Evolutionary conservation across 805 yeast species (phyloP), one percentile per base, ranked within the genome.

Genomic region (Metschnikowia santaceciliae): DNA sequence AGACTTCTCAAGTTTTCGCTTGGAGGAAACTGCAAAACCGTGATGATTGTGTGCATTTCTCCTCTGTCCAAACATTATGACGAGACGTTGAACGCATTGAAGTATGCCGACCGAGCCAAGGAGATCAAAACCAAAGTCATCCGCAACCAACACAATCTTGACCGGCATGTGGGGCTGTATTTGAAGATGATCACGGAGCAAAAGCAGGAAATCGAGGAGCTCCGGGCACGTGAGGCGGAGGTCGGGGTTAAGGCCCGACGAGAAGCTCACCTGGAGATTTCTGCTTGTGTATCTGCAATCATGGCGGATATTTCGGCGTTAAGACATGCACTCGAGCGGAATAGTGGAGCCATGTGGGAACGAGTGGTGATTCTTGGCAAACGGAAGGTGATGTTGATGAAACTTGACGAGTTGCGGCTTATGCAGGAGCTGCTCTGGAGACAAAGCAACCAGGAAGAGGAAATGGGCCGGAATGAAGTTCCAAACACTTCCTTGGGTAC

Each of bases 21-120:
- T 13, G 97, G 97, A 3, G 97, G 97, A 0, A 89, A 90, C 63
- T 92, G 98, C 68, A 86, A 88, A 64, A 92, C 98, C 0, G 91
- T 90, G 4, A 92, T 92, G 98, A 88, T 92, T 57, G 97, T 90
- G 1, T 92, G 98, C 68, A 80, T 92, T 3, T 85, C 95, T 3
- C 97, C 97, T 0, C 86, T 90, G 52, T 80, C 88, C 32, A 77
- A 75, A 41, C 97, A 92, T 66, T 90, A 90, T 65, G 98, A 92
- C 62, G 98, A 92, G 63, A 91, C 98, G 0, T 72, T 88, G 47
- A 92, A 92, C 65, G 89, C 97, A 0, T 76, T 92, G 54, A 88
- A 89, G 64, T 92, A 91, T 66, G 97, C 97, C 0, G 83, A 90
- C 63, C 73, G 97, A 39, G 97, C 97, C 14, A 90, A 90, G 63